Conservation (phyloP, 306 rosid species). For the Malus fusca region DNA sequence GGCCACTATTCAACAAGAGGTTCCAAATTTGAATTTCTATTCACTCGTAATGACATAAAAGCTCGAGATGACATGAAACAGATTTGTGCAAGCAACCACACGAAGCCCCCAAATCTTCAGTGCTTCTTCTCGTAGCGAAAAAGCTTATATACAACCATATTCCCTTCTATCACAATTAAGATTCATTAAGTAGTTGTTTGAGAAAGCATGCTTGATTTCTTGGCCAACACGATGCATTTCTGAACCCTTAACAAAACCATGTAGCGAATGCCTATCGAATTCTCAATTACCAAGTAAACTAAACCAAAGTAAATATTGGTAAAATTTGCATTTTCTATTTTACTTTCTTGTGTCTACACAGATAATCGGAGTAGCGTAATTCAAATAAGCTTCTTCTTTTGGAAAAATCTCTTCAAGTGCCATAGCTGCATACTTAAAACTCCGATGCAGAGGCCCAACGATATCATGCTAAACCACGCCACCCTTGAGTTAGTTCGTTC, state of each 20-base stretch:
- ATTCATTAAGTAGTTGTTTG: neutral
- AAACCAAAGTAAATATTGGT: too few species aligned
- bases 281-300: neutral
- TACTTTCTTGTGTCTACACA: conserved; percentile 9
- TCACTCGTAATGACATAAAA: neutral
- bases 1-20: too few species aligned
- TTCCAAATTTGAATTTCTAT: too few species aligned
- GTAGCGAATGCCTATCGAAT: neutral
- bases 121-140: neutral
- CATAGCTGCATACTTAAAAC: conserved; percentile 71
- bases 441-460: conserved; percentile 63
- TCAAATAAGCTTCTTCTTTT: conserved; percentile 89
- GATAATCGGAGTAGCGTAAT: conserved; percentile 5
- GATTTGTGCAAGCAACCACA: neutral
- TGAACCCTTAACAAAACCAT: neutral
- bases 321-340: neutral
- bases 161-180: neutral
- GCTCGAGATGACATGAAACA: neutral
- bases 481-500: conserved; percentile 74
- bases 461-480: conserved; percentile 71
- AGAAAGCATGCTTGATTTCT: neutral
- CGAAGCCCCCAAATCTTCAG: neutral
- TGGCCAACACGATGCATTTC: neutral
- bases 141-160: neutral
- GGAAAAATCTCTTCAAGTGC: conserved; percentile 84